phyloP scores from a whole-genome alignment of 441 rosid species.

The Populus hybrid region DNA sequence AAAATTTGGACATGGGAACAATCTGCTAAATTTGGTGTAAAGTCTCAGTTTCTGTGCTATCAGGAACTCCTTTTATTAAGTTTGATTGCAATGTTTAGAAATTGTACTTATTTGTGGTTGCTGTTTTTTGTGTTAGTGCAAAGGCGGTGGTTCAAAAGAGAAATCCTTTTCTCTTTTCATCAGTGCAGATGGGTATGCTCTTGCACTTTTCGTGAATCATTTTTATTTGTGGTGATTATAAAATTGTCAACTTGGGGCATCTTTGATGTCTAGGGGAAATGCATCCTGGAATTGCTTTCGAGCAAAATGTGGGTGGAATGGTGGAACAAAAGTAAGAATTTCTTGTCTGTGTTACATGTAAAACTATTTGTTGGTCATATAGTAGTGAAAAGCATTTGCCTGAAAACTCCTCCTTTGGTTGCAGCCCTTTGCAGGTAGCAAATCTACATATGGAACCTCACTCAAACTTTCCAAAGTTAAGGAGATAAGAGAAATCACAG shows the following conservation, averaged over 20 bases:
- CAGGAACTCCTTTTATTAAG: background rate
- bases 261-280: constrained; percentile 37
- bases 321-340: constrained; percentile 51
- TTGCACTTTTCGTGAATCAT: constrained; percentile 11
- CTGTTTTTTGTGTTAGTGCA: constrained; percentile 50
- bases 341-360: constrained; percentile 5
- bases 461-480: constrained; percentile 27
- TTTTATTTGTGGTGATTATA: constrained; percentile 15
- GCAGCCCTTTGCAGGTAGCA: constrained; percentile 50
- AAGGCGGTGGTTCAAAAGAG: constrained; percentile 73
- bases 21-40: background rate
- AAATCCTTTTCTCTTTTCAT: constrained; percentile 67
- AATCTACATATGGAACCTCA: constrained; percentile 24
- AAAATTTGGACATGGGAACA: background rate
- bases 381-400: background rate
- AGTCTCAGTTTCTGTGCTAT: background rate
- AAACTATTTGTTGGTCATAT: background rate
- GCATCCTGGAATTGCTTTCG: constrained; percentile 87
- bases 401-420: constrained; percentile 9
- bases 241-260: constrained; percentile 16
- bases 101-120: background rate
- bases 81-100: background rate
- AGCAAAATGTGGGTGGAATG: constrained; percentile 77
- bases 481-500: constrained; percentile 49
- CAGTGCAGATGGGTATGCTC: constrained; percentile 65